Base-by-base conservation (phyloP, 345 rosid genomes). In the Brassica napus region DNA sequence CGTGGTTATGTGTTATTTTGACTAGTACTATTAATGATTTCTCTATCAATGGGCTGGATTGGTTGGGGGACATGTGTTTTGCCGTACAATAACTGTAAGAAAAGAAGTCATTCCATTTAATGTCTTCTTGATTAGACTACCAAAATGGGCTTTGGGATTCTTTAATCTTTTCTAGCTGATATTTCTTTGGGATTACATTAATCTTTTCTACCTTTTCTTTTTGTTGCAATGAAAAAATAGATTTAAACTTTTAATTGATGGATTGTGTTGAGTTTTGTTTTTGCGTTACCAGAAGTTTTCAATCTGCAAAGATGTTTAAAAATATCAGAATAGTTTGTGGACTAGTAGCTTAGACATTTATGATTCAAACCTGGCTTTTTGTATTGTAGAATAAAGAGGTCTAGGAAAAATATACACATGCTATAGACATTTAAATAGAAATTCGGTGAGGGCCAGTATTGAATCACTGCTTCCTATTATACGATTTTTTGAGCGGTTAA, bases 1-100 rank as follows among this genome's bases (percentile, higher is more conserved):
- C 28, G n/a, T 10, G 72, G 68, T 72, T 65, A 11, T 59, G 65
- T 72, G 30, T 4, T 6, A 9, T 1, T 0, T 34, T 49, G 28
- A 86, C 85, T 70, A 74, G 42, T 60, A 18, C 21, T 18, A 69
- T 64, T 65, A 80, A n/a, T 64, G n/a, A 37, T 32, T 9, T 8
- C 16, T 73, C 10, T 24, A 6, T 1, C 32, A 59, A 65, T 68
- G 11, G 68, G 76, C 71, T 81, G 81, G 77, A 66, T 42, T 73
- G 84, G 21, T 18, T 18, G 21, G 21, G 86, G 86, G 77, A 82
- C 91, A 86, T 80, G 86, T 82, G 86, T 65, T 65, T 71, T 65
- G 69, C 74, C 72, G 81, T 73, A 74, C 80, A 80, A 21, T 86
- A 84, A 87, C 87, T 83, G 90, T 79, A 83, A 83, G 77, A 81